phyloP scores from a whole-genome alignment of 2,329 filamentous ascomycete species.

The Arthrobotrys iridis region DNA sequence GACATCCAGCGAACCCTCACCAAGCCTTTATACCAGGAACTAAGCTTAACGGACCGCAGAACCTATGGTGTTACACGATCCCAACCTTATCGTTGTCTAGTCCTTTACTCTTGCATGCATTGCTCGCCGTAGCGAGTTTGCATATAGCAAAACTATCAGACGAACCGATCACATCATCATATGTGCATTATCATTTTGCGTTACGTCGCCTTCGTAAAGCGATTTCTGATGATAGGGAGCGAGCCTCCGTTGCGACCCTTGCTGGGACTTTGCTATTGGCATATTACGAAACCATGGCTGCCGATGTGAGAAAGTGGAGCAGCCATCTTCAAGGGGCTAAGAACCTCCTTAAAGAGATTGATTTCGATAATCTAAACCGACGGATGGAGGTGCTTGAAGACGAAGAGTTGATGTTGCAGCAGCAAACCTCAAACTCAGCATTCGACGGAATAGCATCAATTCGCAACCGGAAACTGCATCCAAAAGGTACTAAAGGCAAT shows the following conservation, averaged over 20 bases:
- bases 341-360: constrained; percentile 82
- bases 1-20: constrained; percentile 76
- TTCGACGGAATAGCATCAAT: constrained; percentile 42
- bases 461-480: constrained; percentile 41
- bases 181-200: constrained; percentile 91
- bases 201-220: constrained; percentile 80
- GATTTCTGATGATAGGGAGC: constrained; percentile 74
- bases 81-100: constrained; percentile 84
- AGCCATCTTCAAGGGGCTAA: constrained; percentile 87
- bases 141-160: constrained; percentile 86
- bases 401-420: constrained; percentile 58
- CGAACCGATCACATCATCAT: constrained; percentile 78
- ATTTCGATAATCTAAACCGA: constrained; percentile 77
- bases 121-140: constrained; percentile 84
- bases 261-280: constrained; percentile 85
- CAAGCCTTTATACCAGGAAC: constrained; percentile 57
- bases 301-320: constrained; percentile 95
- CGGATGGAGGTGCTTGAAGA: constrained; percentile 72
- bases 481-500: constrained; percentile 13
- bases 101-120: constrained; percentile 87
- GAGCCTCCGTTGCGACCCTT: constrained; percentile 81
- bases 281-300: constrained; percentile 94
- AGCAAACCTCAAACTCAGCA: constrained; percentile 18
- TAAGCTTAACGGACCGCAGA: constrained; percentile 60
- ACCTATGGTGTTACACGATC: constrained; percentile 77